Evolutionary conservation across 768 basidiomycete species (phyloP), one percentile per base, ranked within the genome.

Genomic region (Russula olivacea): DNA sequence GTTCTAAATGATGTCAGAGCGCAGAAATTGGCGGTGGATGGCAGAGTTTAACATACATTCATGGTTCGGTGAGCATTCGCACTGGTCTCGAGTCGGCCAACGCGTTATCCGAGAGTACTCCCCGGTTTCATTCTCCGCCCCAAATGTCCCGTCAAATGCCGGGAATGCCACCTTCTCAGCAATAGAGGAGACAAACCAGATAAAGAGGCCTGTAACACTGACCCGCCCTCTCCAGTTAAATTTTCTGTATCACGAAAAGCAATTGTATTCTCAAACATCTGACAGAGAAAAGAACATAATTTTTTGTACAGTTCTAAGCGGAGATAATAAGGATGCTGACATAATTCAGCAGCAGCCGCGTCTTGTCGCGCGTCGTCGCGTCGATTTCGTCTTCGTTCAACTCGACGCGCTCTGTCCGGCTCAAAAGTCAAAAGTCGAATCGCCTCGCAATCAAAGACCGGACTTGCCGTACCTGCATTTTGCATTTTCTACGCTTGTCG

Each of bases 1-100:
- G 77, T 96, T 93, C 94, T 96, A 63, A 30, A 40, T 38, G 15
- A 55, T 6, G 61, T 47, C 55, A 61, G 66, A 40, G 48, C 54
- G 58, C 63, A 68, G 48, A 55, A 28, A 48, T 65, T 66, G 55
- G 58, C 47, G 61, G 50, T 66, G 68, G 74, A 69, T 75, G 74
- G 71, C 70, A 70, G 63, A 66, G 61, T 55, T 43, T 40, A 28
- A 66, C 76, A 56, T 67, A 77, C 76, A 69, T 77, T 77, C 76
- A 77, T 77, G 25, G 59, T 55, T 60, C 63, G 54, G 63, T 64
- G 63, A 63, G 56, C 68, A 70, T 74, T 69, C 68, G 65, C 32
- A 66, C 70, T 71, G 69, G 67, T 73, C 66, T 66, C 25, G 34
- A 53, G 62, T 64, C 50, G 25, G 61, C 58, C 63, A 61, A 64